Percentiles rank a stretch among this genome's conserved stretches.
Evolutionary conservation across 2,329 filamentous ascomycete genomes (phyloP).

Genomic region (Aspergillus melleus): DNA sequence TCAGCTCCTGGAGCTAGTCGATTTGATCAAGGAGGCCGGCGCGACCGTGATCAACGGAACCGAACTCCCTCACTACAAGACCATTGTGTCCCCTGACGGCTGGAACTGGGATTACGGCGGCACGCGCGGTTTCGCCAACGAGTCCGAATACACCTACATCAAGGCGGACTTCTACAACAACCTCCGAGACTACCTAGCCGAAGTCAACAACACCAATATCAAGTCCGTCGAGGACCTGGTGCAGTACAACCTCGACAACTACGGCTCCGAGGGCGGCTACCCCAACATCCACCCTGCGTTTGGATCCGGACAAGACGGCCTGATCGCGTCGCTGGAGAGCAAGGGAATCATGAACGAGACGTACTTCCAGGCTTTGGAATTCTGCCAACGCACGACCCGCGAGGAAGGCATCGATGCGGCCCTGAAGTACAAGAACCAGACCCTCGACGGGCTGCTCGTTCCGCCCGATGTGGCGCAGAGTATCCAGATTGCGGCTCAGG

Average conservation of each 20-base stretch:
- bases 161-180: constrained; percentile 65
- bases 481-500: constrained; percentile 71
- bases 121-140: constrained; percentile 63
- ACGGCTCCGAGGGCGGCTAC: constrained; percentile 66
- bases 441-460: constrained; percentile 65
- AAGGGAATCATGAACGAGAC: constrained; percentile 63
- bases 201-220: constrained; percentile 62
- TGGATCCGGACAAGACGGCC: constrained; percentile 69
- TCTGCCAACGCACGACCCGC: constrained; percentile 57
- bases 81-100: constrained; percentile 63
- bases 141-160: constrained; percentile 72
- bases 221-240: constrained; percentile 65
- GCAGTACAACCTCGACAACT: constrained; percentile 62
- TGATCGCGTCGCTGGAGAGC: constrained; percentile 62
- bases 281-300: constrained; percentile 65
- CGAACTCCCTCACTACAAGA: constrained; percentile 64
- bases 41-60: constrained; percentile 69
- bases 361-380: constrained; percentile 67
- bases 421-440: constrained; percentile 47
- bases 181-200: constrained; percentile 62
- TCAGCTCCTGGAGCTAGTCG: constrained; percentile 54
- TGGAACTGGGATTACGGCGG: constrained; percentile 74
- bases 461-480: constrained; percentile 68
- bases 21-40: constrained; percentile 59
- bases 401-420: constrained; percentile 71